phyloP scores from a whole-genome alignment of 2,329 filamentous ascomycete genomes.

The Penicillium sp. region DNA sequence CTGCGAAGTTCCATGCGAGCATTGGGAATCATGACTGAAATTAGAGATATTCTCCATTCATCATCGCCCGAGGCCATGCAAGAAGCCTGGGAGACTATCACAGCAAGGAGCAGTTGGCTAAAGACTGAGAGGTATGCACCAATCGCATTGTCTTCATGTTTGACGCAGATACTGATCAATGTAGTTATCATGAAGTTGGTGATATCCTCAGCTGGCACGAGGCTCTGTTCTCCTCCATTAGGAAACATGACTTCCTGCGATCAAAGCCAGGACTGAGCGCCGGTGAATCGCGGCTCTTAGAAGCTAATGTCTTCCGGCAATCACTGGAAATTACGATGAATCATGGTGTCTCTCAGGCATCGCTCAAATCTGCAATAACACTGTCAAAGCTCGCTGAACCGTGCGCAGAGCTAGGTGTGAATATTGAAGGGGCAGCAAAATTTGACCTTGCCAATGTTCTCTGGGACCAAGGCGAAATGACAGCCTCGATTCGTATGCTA shows the following conservation, averaged over 20 bases:
- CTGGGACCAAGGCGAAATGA: conserved; percentile 91
- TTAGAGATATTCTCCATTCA: conserved; percentile 72
- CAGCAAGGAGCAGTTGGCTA: conserved; percentile 72
- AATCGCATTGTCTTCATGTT: background rate
- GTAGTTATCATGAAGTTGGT: conserved; percentile 62
- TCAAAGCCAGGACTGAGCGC: conserved; percentile 60
- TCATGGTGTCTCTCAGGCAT: conserved; percentile 81
- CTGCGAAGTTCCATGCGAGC: conserved; percentile 60
- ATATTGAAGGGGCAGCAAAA: conserved; percentile 72
- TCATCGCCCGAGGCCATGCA: conserved; percentile 60
- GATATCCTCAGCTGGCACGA: conserved; percentile 79
- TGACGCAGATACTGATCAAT: conserved; percentile 13
- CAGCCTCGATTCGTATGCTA: conserved; percentile 83
- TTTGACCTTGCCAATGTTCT: conserved; percentile 85
- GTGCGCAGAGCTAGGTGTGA: conserved; percentile 68
- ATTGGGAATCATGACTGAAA: conserved; percentile 74
- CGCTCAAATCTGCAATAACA: conserved; percentile 77
- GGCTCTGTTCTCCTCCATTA: conserved; percentile 76
- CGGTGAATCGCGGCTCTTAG: conserved; percentile 64
- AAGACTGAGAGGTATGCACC: conserved; percentile 68
- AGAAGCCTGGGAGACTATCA: conserved; percentile 62
- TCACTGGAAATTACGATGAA: conserved; percentile 73
- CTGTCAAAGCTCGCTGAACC: conserved; percentile 73
- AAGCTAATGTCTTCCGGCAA: conserved; percentile 73
- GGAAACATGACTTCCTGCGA: conserved; percentile 65